Conservation (phyloP, 768 basidiomycete genomes). For the Suillus occidentalis region DNA sequence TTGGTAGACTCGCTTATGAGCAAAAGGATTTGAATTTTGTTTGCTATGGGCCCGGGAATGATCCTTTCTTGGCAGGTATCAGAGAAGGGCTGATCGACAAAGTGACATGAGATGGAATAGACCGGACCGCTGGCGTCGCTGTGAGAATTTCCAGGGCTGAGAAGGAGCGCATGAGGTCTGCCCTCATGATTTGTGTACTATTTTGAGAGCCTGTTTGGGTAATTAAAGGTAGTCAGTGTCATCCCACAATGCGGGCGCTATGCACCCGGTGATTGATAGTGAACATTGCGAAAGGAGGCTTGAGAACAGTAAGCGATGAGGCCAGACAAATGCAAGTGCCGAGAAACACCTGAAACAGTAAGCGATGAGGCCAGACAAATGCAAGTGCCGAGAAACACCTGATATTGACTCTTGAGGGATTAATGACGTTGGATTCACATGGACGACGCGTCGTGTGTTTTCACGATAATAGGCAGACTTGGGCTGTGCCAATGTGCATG, state of each 20-base stretch:
- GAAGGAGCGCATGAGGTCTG: background rate
- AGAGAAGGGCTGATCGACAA: background rate
- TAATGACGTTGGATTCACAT: background rate
- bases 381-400: background rate
- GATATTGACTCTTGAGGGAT: background rate
- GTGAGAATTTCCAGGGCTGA: background rate
- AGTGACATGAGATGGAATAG: background rate
- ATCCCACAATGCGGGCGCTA: background rate
- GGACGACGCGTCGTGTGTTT: background rate
- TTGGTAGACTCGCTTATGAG: background rate
- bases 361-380: background rate
- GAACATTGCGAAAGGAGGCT: background rate
- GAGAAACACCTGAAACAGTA: too few relatives aligned
- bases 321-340: background rate
- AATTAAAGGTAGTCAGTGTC: background rate
- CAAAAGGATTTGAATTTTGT: background rate
- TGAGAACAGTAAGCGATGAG: background rate
- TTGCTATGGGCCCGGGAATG: background rate
- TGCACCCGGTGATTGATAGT: background rate
- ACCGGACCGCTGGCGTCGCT: background rate
- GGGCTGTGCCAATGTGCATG: background rate
- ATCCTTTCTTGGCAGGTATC: background rate
- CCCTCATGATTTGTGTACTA: background rate
- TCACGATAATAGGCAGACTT: background rate
- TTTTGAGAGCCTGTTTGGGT: background rate